A percentile compares a stretch with the other conserved stretches of the same genome.
Conservation (phyloP, 352 stramenopile species). For the Phytopythium aichiense region DNA sequence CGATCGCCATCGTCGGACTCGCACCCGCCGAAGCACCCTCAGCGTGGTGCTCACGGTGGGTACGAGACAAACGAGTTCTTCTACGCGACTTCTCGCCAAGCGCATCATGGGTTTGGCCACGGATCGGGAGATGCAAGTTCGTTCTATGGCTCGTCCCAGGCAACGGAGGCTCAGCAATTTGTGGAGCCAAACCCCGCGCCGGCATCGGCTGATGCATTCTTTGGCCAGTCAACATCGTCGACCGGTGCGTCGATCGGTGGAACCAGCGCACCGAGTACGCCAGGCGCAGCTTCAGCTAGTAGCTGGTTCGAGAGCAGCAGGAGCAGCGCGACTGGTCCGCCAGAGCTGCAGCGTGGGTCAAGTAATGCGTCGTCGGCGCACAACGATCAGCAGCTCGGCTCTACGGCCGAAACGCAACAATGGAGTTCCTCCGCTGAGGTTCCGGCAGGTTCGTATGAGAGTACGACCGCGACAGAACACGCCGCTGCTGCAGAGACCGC, state of each 20-base stretch:
- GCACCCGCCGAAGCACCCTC: neutral
- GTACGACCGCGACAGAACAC: neutral
- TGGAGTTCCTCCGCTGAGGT: neutral
- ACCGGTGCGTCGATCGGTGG: neutral
- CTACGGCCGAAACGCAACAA: neutral
- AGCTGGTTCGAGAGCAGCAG: slow-evolving; percentile 8
- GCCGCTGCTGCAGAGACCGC: neutral
- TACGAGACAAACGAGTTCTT: slow-evolving; percentile 10
- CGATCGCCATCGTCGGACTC: neutral
- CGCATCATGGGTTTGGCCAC: neutral
- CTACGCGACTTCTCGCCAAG: slow-evolving; percentile 7
- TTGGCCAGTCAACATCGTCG: slow-evolving; percentile 12
- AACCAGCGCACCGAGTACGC: neutral
- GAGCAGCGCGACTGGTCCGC: neutral
- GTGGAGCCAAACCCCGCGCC: slow-evolving; percentile 1
- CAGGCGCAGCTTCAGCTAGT: neutral
- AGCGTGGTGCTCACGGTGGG: neutral
- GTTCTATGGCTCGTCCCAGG: slow-evolving; percentile 2
- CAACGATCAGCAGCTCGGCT: neutral
- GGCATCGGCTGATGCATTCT: slow-evolving; percentile 17
- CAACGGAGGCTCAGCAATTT: neutral
- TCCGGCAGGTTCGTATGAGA: neutral
- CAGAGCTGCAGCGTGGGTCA: neutral
- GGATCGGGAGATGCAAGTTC: slow-evolving; percentile 1
- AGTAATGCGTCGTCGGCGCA: slow-evolving; percentile 1